Percentiles rank a stretch among this genome's conserved stretches.
These are phyloP conservation scores for Wickerhamiella kurtzmanii DNA, from an alignment of 805 yeast genomes.

Conservation along the genomic window DNA sequence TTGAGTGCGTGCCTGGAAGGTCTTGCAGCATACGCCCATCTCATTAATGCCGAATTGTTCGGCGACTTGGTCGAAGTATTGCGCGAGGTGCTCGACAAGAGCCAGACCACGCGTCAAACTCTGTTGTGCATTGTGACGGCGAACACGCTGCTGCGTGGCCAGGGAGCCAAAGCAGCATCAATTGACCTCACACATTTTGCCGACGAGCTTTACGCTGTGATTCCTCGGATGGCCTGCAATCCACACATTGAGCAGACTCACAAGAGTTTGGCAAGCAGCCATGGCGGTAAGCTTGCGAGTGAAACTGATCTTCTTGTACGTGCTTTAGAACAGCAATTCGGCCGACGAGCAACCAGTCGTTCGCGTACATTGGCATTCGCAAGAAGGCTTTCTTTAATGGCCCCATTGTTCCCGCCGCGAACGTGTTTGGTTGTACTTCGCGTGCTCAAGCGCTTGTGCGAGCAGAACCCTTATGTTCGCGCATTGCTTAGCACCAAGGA, in stretches of 20 bases:
- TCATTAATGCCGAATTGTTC: conserved; percentile 81
- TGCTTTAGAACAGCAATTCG: conserved; percentile 69
- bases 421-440: conserved; percentile 65
- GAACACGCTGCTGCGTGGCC: conserved; percentile 69
- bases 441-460: conserved; percentile 62
- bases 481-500: conserved; percentile 83
- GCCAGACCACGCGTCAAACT: conserved; percentile 46
- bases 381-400: conserved; percentile 56
- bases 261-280: conserved; percentile 65
- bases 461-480: conserved; percentile 54
- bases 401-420: conserved; percentile 76
- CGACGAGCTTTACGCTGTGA: conserved; percentile 53
- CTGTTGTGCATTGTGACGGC: conserved; percentile 80
- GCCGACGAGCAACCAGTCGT: conserved; percentile 34
- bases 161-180: conserved; percentile 38
- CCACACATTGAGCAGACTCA: conserved; percentile 78
- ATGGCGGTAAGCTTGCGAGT: conserved; percentile 59
- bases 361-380: conserved; percentile 44
- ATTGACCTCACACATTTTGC: conserved; percentile 75
- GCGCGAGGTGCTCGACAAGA: conserved; percentile 57
- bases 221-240: conserved; percentile 59
- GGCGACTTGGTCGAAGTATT: conserved; percentile 88
- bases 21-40: conserved; percentile 73
- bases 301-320: conserved; percentile 71
- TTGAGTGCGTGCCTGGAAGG: conserved; percentile 89